These are phyloP conservation scores for Liquidambar formosana DNA, from an alignment of 164 flowering plant genomes.

Conservation along the genomic window DNA sequence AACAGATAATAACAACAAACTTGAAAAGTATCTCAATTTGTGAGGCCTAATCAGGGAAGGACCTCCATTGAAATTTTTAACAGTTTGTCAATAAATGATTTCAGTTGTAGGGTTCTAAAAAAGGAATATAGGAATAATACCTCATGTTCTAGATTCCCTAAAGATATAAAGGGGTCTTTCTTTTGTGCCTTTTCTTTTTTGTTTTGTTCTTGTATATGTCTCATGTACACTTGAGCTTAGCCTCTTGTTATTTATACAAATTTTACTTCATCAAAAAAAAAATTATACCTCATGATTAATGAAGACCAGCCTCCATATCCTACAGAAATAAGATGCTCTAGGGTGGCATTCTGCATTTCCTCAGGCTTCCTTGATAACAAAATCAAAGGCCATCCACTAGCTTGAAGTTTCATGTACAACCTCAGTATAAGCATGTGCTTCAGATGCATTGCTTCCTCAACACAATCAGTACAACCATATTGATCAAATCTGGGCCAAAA, in stretches of 20 bases:
- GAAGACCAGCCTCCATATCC: conserved; percentile 60
- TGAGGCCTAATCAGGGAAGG: too few relatives aligned
- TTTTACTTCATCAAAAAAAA: background rate
- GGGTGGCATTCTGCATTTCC: conserved; percentile 33
- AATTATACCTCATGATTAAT: conserved; percentile 66
- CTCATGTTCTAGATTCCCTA: conserved; percentile 34
- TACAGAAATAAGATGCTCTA: conserved; percentile 37
- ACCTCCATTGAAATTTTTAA: too few relatives aligned
- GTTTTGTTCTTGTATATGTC: background rate
- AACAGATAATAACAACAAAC: too few relatives aligned
- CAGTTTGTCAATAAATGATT: too few relatives aligned
- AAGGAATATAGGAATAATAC: too few relatives aligned
- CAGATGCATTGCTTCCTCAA: conserved; percentile 28
- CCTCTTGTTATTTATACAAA: too few relatives aligned
- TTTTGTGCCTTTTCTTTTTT: too few relatives aligned
- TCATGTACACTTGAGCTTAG: background rate
- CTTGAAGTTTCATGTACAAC: conserved; percentile 41
- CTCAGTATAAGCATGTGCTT: conserved; percentile 20
- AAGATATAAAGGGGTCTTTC: too few relatives aligned
- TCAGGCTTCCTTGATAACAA: conserved; percentile 54
- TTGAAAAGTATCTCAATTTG: too few relatives aligned
- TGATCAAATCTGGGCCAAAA: conserved; percentile 22
- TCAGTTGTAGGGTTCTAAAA: too few relatives aligned
- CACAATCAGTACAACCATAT: conserved; percentile 17
- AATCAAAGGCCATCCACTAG: conserved; percentile 52